Evolutionary conservation across 352 stramenopile genomes (phyloP).

Genomic region (Thraustochytrium striatum): DNA sequence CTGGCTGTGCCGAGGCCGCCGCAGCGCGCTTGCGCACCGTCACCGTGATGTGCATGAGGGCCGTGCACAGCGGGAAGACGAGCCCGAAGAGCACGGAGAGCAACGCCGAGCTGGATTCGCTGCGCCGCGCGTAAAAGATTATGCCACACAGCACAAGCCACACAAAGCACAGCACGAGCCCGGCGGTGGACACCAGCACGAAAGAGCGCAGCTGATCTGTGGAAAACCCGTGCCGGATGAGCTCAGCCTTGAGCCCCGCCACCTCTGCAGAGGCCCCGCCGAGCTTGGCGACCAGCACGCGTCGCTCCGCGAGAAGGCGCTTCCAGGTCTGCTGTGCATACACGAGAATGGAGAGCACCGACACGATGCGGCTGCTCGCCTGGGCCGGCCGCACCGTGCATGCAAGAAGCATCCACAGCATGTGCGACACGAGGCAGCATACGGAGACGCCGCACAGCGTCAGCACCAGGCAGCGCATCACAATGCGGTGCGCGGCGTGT

Average conservation of each 20-base stretch:
- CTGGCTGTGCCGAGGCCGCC: neutral
- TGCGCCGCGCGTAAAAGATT: constrained; percentile 18
- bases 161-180: constrained; percentile 12
- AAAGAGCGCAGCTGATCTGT: constrained; percentile 5
- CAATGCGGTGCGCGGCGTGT: neutral
- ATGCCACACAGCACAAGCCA: constrained; percentile 28
- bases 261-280: neutral
- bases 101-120: neutral
- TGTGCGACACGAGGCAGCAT: neutral
- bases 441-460: neutral
- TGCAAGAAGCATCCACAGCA: constrained; percentile 13
- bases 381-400: constrained; percentile 7
- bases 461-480: neutral
- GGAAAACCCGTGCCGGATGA: constrained; percentile 9
- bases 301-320: neutral
- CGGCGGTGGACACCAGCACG: constrained; percentile 2
- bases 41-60: neutral
- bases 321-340: constrained; percentile 28
- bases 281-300: neutral
- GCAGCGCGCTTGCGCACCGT: neutral
- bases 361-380: neutral
- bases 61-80: neutral
- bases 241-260: neutral
- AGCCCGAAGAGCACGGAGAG: constrained; percentile 12
- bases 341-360: constrained; percentile 18